Evolutionary conservation across 805 yeast genomes (phyloP).

Genomic region (Teunomyces tritomae): DNA sequence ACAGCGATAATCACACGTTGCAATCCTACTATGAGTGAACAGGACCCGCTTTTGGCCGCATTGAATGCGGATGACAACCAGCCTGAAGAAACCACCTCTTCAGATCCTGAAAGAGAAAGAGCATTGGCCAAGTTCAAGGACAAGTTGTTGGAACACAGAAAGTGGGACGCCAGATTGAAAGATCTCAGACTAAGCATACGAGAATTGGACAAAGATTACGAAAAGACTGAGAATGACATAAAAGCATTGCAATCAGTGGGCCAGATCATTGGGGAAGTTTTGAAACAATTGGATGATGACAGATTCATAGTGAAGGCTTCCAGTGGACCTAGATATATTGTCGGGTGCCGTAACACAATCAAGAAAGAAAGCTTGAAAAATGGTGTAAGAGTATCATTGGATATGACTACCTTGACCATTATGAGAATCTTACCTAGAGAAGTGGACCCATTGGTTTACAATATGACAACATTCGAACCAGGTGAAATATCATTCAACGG

Average conservation of each 20-base stretch:
- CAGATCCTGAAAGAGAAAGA: constrained; percentile 70
- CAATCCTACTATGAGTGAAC: constrained; percentile 5
- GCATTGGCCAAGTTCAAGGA: constrained; percentile 78
- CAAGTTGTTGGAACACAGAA: constrained; percentile 87
- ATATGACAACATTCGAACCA: constrained; percentile 98
- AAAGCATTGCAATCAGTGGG: constrained; percentile 97
- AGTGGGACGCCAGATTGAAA: constrained; percentile 89
- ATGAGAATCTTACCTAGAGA: constrained; percentile 97
- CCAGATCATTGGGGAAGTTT: constrained; percentile 93
- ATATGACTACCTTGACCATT: constrained; percentile 95
- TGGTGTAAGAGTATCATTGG: constrained; percentile 95
- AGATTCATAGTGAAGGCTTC: constrained; percentile 94
- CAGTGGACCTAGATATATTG: constrained; percentile 96
- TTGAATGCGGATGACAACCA: constrained; percentile 40
- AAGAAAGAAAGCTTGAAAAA: constrained; percentile 79
- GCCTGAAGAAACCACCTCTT: constrained; percentile 22
- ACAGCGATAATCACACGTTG: neutral
- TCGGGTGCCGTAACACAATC: constrained; percentile 93
- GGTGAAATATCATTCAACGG: constrained; percentile 93
- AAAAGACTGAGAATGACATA: constrained; percentile 94
- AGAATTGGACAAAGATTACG: constrained; percentile 78
- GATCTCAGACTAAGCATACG: constrained; percentile 79
- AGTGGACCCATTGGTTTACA: constrained; percentile 96
- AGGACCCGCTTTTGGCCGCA: constrained; percentile 73
- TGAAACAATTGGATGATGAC: constrained; percentile 93